These are phyloP conservation scores for Hericium alpestre DNA, from an alignment of 768 basidiomycete genomes.

Conservation along the genomic window DNA sequence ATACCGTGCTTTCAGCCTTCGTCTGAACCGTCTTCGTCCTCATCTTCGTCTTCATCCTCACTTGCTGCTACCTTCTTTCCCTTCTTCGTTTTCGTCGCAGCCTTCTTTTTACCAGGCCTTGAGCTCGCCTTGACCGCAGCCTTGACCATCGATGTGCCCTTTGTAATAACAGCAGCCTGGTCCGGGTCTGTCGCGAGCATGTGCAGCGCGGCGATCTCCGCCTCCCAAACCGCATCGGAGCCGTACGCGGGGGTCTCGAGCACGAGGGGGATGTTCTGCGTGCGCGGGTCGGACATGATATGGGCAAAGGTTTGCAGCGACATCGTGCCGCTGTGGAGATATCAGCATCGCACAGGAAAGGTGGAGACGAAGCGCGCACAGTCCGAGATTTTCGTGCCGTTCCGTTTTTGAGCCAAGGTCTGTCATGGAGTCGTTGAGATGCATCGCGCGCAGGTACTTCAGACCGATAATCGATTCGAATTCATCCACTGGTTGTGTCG, in stretches of 20 bases:
- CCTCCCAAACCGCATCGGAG: not conserved
- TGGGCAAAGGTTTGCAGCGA: slow-evolving; percentile 51
- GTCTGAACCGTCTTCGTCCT: not conserved
- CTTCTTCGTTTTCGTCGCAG: not conserved
- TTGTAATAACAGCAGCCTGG: not conserved
- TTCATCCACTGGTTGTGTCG: slow-evolving; percentile 33
- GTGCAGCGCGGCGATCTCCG: not conserved
- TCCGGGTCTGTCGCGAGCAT: not conserved
- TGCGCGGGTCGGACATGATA: slow-evolving; percentile 58
- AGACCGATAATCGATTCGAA: slow-evolving; percentile 66
- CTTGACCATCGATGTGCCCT: not conserved
- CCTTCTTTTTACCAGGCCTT: not conserved
- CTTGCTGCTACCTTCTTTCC: not conserved
- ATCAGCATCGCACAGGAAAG: not conserved
- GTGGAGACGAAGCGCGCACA: slow-evolving; percentile 34
- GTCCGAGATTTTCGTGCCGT: slow-evolving; percentile 75
- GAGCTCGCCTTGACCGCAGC: not conserved
- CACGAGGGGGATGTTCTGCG: slow-evolving; percentile 64
- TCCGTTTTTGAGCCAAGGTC: slow-evolving; percentile 57
- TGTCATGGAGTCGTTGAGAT: slow-evolving; percentile 76
- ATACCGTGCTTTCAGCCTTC: not conserved
- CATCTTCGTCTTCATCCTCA: not conserved
- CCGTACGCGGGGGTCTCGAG: slow-evolving; percentile 76
- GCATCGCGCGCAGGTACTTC: slow-evolving; percentile 70
- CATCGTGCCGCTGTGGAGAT: slow-evolving; percentile 47